Conservation (phyloP, 208 protist genomes). For the Crithidia mellificae region DNA sequence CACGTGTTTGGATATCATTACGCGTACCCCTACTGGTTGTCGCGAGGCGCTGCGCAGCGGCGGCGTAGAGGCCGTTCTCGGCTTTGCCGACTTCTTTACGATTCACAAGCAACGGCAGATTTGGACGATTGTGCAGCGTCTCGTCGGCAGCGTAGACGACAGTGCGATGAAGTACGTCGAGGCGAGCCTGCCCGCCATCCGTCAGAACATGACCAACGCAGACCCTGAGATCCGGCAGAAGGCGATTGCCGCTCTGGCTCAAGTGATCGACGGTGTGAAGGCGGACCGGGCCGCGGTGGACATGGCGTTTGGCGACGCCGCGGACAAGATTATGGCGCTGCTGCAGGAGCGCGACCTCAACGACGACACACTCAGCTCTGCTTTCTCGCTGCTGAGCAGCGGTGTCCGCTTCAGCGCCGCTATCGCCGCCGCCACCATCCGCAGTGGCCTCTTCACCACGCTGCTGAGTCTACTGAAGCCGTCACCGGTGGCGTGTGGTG, state of each 20-base stretch:
- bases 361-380: slow-evolving; percentile 51
- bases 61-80: slow-evolving; percentile 84
- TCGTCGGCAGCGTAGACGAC: slow-evolving; percentile 64
- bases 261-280: slow-evolving; percentile 57
- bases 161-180: slow-evolving; percentile 55
- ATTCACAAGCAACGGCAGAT: slow-evolving; percentile 87
- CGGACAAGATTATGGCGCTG: slow-evolving; percentile 37
- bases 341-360: slow-evolving; percentile 38
- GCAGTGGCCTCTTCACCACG: slow-evolving; percentile 39
- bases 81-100: slow-evolving; percentile 95
- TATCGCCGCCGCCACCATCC: slow-evolving; percentile 45
- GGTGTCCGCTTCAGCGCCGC: slow-evolving; percentile 47
- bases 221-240: slow-evolving; percentile 78
- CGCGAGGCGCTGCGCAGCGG: slow-evolving; percentile 56
- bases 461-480: slow-evolving; percentile 32
- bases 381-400: slow-evolving; percentile 46
- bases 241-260: slow-evolving; percentile 55
- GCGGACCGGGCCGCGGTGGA: slow-evolving; percentile 44
- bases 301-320: slow-evolving; percentile 57
- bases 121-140: slow-evolving; percentile 69
- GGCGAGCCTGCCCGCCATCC: slow-evolving; percentile 71
- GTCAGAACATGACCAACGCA: slow-evolving; percentile 53
- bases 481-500: neutral
- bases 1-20: slow-evolving; percentile 91
- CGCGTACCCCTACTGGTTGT: slow-evolving; percentile 42